Percentiles rank a stretch among this genome's conserved stretches.
These are phyloP conservation scores for Cladorrhinum samala DNA, from an alignment of 495 filamentous ascomycete species.

Conservation along the genomic window DNA sequence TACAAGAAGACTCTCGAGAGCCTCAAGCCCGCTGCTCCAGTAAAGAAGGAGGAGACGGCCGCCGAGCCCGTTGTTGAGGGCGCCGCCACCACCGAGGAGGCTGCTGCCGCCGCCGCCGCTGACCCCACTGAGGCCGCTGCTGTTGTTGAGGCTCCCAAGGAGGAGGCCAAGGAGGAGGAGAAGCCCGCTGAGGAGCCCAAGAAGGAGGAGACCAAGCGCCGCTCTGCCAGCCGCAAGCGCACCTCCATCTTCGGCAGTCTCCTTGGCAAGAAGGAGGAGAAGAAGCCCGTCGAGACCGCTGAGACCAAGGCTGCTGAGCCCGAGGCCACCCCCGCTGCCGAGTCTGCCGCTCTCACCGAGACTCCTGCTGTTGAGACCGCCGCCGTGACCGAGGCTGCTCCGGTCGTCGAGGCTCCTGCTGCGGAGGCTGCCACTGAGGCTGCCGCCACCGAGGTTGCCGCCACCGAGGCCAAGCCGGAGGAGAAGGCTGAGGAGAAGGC, in stretches of 20 bases:
- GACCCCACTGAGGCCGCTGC: slow-evolving; percentile 22
- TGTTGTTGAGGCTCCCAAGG: slow-evolving; percentile 23
- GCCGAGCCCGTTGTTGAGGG: slow-evolving; percentile 30
- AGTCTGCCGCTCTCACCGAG: slow-evolving; percentile 24
- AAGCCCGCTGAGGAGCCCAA: slow-evolving; percentile 37
- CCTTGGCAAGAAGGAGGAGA: slow-evolving; percentile 66
- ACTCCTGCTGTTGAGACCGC: slow-evolving; percentile 22
- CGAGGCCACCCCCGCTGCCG: slow-evolving; percentile 26
- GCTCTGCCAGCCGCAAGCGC: slow-evolving; percentile 85
- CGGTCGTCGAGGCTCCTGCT: slow-evolving; percentile 28
- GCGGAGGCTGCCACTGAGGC: slow-evolving; percentile 28
- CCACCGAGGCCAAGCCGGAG: slow-evolving; percentile 20
- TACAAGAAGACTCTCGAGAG: slow-evolving; percentile 75
- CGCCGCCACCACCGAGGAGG: slow-evolving; percentile 44
- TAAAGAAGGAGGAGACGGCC: slow-evolving; percentile 42
- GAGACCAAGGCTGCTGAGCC: slow-evolving; percentile 41
- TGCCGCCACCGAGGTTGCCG: slow-evolving; percentile 25
- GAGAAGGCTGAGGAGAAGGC: slow-evolving; percentile 18
- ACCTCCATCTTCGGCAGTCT: slow-evolving; percentile 72
- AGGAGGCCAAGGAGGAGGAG: slow-evolving; percentile 40
- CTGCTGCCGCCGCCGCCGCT: slow-evolving; percentile 40
- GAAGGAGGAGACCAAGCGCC: slow-evolving; percentile 50
- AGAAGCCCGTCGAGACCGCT: slow-evolving; percentile 47
- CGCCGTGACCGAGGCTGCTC: slow-evolving; percentile 25
- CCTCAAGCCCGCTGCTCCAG: slow-evolving; percentile 57